Evolutionary conservation across 192 early-diverging fungal genomes (phyloP), one percentile per base, ranked within the genome.

Genomic region (Coemansia sp.): DNA sequence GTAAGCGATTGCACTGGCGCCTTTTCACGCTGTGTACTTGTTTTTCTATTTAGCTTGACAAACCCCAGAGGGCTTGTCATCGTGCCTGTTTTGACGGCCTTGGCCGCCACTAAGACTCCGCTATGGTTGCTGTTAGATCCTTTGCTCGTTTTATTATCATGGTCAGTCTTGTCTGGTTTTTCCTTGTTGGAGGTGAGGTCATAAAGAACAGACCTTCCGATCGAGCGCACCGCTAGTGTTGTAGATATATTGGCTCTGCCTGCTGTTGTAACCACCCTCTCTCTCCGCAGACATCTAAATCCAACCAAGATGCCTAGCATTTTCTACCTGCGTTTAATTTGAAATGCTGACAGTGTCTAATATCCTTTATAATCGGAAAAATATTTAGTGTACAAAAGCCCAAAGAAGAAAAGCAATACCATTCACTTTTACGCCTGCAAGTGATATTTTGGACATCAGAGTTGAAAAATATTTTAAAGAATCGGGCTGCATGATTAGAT

Each of bases 1-100:
- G 74, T 81, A 60, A 75, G 59, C 42, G 78, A 59, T 41, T 72
- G 55, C 19, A 10, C 16, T 67, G 60, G 17, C 4, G 53, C 38
- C 17, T 40, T 20, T 25, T 16, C 67, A 14, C 45, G 63, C 4
- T 44, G 49, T 20, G 57, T 22, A 12, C 0, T 22, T 14, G 7
- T 41, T 50, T 63, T 53, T n/a, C 53, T 51, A 48, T 49, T 57
- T 25, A 70, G 59, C 63, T 69, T 78, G 17, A 66, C 53, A 67
- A 73, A 78, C 17, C 76, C 76, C 5, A 32, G 1, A 17, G 14
- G 0, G 14, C 3, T 22, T 50, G 57, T 51, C 57, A 13, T 11
- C 2, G 40, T 20, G 13, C 14, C 38, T 59, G 57, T 38, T 14
- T 4, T 41, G 14, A 1, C 13, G 57, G 16, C 39, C 39, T 59